Evolutionary conservation across 441 rosid species (phyloP), one percentile per base, ranked within the genome.

Genomic region (Theobroma grandiflorum): DNA sequence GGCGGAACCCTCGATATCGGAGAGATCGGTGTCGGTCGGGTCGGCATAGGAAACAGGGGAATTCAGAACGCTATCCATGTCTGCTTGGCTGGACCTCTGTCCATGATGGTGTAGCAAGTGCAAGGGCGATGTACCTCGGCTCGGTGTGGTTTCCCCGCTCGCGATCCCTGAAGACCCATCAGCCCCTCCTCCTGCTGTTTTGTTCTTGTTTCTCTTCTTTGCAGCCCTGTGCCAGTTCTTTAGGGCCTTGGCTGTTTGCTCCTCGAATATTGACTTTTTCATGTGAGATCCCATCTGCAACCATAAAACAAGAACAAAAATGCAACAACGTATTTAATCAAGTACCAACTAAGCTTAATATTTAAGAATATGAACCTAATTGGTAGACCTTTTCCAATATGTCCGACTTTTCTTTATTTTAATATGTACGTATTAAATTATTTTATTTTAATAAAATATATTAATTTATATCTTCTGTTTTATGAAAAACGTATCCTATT

Each of bases 261-360:
- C 92, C 78, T 92, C 94, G 40, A 92, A 92, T 38, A 92, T 90
- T 14, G 91, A 72, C 63, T 78, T 84, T 81, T 90, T 90, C 92
- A 90, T 90, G 86, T 90, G 89, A 55, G 95, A 90, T 12, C 95
- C 94, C 95, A 90, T 92, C 95, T 90, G 82, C 67, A 75, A 0
- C 47, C 11, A 75, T 26, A 26, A 26, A 26, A 26, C 31, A 26
- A 26, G 1, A 26, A 26, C 31, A 26, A 26, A 26, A 26, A 26
- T 26, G 31, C 31, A 26, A 26, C 31, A 26, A 26, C 31, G 31
- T 26, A 26, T 26, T 26, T 26, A 26, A 26, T 26, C 1, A 26
- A 26, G 31, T 26, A 26, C 31, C 31, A 26, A 26, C 31, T 26
- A 26, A 26, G 31, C 31, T 26, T 26, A 26, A 26, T 26, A 26